These are phyloP conservation scores for Taphrina pruni DNA, from an alignment of 1,139 yeast species.

Conservation along the genomic window DNA sequence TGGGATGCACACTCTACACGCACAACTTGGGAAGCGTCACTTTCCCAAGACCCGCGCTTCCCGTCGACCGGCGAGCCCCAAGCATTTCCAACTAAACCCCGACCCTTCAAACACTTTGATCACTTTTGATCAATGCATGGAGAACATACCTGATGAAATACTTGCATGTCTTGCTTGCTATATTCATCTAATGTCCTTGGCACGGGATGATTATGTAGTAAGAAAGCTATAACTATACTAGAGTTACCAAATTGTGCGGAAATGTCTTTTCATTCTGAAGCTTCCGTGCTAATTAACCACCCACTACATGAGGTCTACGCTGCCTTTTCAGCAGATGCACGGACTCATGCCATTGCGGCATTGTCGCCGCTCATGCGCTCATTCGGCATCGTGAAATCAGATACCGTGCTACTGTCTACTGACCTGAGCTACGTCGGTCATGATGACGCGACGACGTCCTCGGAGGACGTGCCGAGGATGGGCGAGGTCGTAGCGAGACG, in stretches of 20 bases:
- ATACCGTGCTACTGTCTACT: constrained; percentile 1
- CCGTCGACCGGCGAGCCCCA: background rate
- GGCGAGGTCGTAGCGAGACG: constrained; percentile 11
- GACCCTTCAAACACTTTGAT: background rate
- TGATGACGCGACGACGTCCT: background rate
- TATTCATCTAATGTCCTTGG: background rate
- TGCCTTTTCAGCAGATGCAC: constrained; percentile 20
- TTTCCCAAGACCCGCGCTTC: background rate
- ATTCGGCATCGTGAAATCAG: constrained; percentile 13
- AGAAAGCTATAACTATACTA: no score
- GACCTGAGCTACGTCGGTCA: constrained; percentile 16
- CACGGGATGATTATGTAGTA: no score
- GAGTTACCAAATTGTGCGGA: background rate
- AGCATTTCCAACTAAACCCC: background rate
- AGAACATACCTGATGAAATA: no score
- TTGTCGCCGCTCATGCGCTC: constrained; percentile 21
- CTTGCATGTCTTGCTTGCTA: background rate
- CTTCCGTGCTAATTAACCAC: background rate
- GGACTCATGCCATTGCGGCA: background rate
- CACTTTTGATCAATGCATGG: background rate
- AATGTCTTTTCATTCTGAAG: constrained; percentile 24
- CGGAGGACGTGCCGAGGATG: background rate
- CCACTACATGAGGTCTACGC: background rate
- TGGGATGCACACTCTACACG: background rate
- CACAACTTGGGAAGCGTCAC: constrained; percentile 2